phyloP scores from a whole-genome alignment of 495 filamentous ascomycete genomes.

The Baudoinia panamericana region DNA sequence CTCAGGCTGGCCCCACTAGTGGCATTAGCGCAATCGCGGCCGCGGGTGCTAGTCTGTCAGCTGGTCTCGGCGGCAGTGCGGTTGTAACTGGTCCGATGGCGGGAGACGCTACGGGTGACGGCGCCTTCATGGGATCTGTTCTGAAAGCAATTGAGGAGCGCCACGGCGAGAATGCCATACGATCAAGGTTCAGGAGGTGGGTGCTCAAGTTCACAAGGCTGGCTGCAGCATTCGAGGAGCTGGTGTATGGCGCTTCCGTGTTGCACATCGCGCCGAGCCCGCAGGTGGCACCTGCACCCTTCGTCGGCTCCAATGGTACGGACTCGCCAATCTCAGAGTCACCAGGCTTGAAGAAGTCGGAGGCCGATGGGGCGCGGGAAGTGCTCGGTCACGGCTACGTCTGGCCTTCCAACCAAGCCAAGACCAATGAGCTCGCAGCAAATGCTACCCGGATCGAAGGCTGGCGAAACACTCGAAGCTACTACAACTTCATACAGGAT shows the following conservation, averaged over 20 bases:
- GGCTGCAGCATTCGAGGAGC: constrained; percentile 87
- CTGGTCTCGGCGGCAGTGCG: constrained; percentile 7
- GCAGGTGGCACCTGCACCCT: not conserved
- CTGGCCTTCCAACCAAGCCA: constrained; percentile 72
- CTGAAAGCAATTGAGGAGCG: constrained; percentile 68
- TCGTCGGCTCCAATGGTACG: not conserved
- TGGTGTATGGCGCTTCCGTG: constrained; percentile 79
- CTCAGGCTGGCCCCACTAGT: not conserved
- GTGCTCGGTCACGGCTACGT: constrained; percentile 83
- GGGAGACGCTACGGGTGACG: constrained; percentile 72
- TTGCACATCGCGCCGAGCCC: constrained; percentile 49
- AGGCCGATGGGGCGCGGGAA: constrained; percentile 19
- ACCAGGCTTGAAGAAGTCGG: constrained; percentile 14
- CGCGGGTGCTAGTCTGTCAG: constrained; percentile 8
- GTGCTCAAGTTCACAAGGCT: constrained; percentile 81
- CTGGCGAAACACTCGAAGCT: constrained; percentile 87
- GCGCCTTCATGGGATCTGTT: constrained; percentile 76
- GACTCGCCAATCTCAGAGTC: not conserved
- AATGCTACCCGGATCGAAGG: constrained; percentile 88
- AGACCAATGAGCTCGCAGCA: constrained; percentile 70
- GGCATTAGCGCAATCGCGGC: constrained; percentile 8
- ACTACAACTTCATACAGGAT: constrained; percentile 87
- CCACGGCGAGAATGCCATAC: constrained; percentile 78
- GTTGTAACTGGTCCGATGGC: constrained; percentile 10
- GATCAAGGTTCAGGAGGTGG: constrained; percentile 83